These are phyloP conservation scores for Vaucheria bursata DNA, from an alignment of 352 stramenopile species.

Conservation along the genomic window DNA sequence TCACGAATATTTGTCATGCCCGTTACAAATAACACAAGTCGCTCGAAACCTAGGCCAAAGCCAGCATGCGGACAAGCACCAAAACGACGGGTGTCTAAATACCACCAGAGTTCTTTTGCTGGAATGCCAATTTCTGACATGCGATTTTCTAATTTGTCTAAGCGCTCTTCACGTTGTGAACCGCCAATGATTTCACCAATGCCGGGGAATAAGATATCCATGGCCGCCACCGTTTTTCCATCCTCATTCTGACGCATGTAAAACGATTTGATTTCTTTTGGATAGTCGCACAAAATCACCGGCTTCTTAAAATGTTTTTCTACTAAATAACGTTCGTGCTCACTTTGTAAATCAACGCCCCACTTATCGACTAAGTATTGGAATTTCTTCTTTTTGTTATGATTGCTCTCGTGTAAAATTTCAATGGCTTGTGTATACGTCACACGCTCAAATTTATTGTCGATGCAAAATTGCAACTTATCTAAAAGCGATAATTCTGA, in stretches of 20 bases:
- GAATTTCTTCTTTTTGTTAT: no score
- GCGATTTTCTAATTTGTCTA: slow-evolving; percentile 69
- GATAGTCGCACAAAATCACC: slow-evolving; percentile 82
- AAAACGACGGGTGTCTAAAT: no score
- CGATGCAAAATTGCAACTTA: no score
- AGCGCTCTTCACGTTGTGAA: slow-evolving; percentile 73
- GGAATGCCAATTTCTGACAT: slow-evolving; percentile 56
- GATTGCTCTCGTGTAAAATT: slow-evolving; percentile 53
- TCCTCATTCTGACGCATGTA: slow-evolving; percentile 86
- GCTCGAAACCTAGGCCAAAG: slow-evolving; percentile 92
- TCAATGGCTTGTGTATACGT: slow-evolving; percentile 87
- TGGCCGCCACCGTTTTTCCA: slow-evolving; percentile 75
- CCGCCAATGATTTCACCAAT: slow-evolving; percentile 60
- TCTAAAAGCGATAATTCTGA: no score
- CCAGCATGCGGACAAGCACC: slow-evolving; percentile 84
- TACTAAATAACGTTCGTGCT: slow-evolving; percentile 82
- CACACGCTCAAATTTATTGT: slow-evolving; percentile 70
- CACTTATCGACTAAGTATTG: slow-evolving; percentile 71
- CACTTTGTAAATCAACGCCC: slow-evolving; percentile 83
- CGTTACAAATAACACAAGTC: slow-evolving; percentile 81
- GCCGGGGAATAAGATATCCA: slow-evolving; percentile 77
- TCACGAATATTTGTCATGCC: slow-evolving; percentile 93
- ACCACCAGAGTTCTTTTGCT: no score
- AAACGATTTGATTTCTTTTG: slow-evolving; percentile 86
- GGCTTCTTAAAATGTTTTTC: slow-evolving; percentile 59